Evolutionary conservation across 1,139 yeast species (phyloP).

Genomic region (Wickerhamomyces sp.): DNA sequence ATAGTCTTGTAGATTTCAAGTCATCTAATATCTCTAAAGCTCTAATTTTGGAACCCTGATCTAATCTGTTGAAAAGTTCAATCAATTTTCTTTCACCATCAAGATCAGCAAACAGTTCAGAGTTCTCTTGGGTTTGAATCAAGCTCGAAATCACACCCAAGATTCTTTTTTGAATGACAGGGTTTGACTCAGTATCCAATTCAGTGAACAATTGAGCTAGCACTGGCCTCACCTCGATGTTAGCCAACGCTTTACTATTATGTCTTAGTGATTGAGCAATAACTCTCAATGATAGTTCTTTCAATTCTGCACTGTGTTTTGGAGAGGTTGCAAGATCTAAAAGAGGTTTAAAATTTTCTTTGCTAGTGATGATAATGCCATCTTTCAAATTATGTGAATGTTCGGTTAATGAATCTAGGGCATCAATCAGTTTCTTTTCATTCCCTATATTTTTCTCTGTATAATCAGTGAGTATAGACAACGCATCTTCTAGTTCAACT

Average conservation of each 20-base stretch:
- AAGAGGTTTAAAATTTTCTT: slow-evolving; percentile 9
- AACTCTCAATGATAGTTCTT: slow-evolving; percentile 46
- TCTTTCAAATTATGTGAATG: slow-evolving; percentile 23
- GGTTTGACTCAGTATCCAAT: slow-evolving; percentile 16
- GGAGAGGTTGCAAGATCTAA: slow-evolving; percentile 7
- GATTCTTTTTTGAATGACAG: slow-evolving; percentile 40
- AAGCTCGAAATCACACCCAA: slow-evolving; percentile 47
- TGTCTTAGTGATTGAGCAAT: slow-evolving; percentile 62
- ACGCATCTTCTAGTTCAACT: slow-evolving; percentile 18
- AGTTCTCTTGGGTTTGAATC: slow-evolving; percentile 27
- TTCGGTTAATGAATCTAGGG: slow-evolving; percentile 21
- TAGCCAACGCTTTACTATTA: slow-evolving; percentile 59
- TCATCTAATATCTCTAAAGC: slow-evolving; percentile 25
- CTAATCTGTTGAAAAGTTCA: slow-evolving; percentile 19
- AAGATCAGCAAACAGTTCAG: slow-evolving; percentile 8
- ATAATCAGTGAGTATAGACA: slow-evolving; percentile 6
- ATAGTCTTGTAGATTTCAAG: slow-evolving; percentile 3
- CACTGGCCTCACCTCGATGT: slow-evolving; percentile 17
- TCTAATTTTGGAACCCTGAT: slow-evolving; percentile 22
- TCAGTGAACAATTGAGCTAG: slow-evolving; percentile 22
- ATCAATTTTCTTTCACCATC: slow-evolving; percentile 17
- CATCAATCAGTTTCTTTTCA: slow-evolving; percentile 3
- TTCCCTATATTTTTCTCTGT: background rate
- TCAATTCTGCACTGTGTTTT: slow-evolving; percentile 21
- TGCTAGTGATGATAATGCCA: slow-evolving; percentile 19